Base-by-base conservation (phyloP, 192 early-diverging fungal genomes). In the Coemansia reversa region DNA sequence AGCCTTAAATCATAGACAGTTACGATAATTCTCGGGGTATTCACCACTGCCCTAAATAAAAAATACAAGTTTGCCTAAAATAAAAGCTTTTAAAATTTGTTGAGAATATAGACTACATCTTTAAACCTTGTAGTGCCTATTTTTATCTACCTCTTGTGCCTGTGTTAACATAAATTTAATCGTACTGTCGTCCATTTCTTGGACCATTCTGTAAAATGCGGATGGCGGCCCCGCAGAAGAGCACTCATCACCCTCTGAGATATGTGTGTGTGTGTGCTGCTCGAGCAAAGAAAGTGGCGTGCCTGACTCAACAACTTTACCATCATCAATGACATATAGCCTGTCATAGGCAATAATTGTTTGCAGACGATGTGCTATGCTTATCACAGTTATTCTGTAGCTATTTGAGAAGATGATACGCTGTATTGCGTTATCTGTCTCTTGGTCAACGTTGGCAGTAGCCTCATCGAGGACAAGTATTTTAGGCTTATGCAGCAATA, bases 381-480 rank as follows among this genome's bases (percentile, higher is more conserved):
- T 87, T 7, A 91, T 70, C 3, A 91, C 87, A 19, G 83, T 72
- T 42, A 73, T 73, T 14, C 51, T 57, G 14, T 24, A 58, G 3
- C 28, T 42, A 14, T 19, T 62, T 30, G 66, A 76, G 3, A 83
- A 82, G 23, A 92, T 83, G 19, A 88, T 82, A 28, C 81, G 72
- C 63, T 92, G 92, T 52, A 95, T 91, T 55, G 87, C 58, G 23
- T 66, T 59, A 56, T 90, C 89, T 4, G 86, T 86, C n/a, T 83
- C 79, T 39, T 85, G 67, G 66, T 88, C 87, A 3, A 88, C 82
- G 63, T 81, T 86, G 29, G 87, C 87, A 11, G 85, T 86, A 8
- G 85, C 92, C 71, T 95, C 93, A 66, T 95, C 93, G 54, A 95
- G 82, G 39, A 95, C 85, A 48, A 95, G 66, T 28, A 95, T 82